phyloP scores from a whole-genome alignment of 2,329 filamentous ascomycete genomes.

The Penicillium sp. region DNA sequence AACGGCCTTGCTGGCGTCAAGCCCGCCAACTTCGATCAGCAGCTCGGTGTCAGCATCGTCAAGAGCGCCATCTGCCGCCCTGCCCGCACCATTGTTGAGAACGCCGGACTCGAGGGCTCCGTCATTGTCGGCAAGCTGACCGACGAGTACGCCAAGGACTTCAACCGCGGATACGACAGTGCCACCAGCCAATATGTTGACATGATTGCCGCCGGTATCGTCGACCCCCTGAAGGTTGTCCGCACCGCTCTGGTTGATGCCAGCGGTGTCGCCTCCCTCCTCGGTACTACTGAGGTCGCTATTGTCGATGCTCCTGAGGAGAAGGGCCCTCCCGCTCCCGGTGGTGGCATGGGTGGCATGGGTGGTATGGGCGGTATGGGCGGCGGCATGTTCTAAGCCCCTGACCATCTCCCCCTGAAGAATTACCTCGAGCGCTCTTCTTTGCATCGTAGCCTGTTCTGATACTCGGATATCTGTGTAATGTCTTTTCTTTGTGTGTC shows the following conservation, averaged over 20 bases:
- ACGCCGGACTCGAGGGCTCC: slow-evolving; percentile 88
- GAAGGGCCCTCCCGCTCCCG: slow-evolving; percentile 57
- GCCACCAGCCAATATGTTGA: slow-evolving; percentile 96
- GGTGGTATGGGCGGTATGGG: slow-evolving; percentile 55
- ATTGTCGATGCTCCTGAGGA: slow-evolving; percentile 94
- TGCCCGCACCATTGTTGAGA: slow-evolving; percentile 92
- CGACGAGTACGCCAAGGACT: slow-evolving; percentile 81
- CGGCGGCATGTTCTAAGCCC: slow-evolving; percentile 54
- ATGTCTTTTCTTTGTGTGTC: slow-evolving; percentile 19
- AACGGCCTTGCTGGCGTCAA: slow-evolving; percentile 78
- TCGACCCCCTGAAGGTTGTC: slow-evolving; percentile 98
- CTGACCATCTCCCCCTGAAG: slow-evolving; percentile 9
- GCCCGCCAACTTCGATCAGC: slow-evolving; percentile 94
- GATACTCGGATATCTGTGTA: slow-evolving; percentile 21
- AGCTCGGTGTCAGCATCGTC: slow-evolving; percentile 93
- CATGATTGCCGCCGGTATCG: slow-evolving; percentile 94
- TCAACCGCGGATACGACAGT: slow-evolving; percentile 98
- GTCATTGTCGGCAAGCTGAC: slow-evolving; percentile 97
- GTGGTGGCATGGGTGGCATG: slow-evolving; percentile 44
- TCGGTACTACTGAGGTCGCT: slow-evolving; percentile 95
- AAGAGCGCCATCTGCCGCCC: slow-evolving; percentile 97
- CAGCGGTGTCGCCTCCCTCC: slow-evolving; percentile 87
- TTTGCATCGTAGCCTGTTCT: slow-evolving; percentile 31
- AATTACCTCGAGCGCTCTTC: slow-evolving; percentile 23
- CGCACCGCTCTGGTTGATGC: slow-evolving; percentile 91